Conservation (phyloP, 345 rosid species). For the Heritiera littoralis region DNA sequence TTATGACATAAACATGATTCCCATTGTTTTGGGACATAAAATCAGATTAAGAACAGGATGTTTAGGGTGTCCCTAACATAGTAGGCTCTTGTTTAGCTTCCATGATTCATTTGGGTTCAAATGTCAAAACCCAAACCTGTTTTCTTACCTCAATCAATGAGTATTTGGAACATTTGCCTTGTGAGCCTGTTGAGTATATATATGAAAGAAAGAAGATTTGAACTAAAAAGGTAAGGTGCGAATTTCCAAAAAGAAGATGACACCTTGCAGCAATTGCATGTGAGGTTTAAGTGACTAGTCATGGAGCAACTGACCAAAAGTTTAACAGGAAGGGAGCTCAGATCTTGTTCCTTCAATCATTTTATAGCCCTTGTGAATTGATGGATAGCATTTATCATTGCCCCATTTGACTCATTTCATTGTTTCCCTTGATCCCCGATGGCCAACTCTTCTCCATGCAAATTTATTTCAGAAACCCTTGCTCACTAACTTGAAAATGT, state of each 20-base stretch:
- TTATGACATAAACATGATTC: not conserved
- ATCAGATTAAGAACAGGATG: not conserved
- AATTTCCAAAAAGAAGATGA: conserved; percentile 14
- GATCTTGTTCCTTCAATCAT: conserved; percentile 23
- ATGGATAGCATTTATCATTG: not conserved
- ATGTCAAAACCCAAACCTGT: not conserved
- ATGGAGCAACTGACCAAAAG: not conserved
- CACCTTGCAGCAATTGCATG: conserved; percentile 4
- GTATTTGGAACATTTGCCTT: not conserved
- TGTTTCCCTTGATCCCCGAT: not conserved
- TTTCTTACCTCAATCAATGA: not conserved
- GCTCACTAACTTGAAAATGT: not conserved
- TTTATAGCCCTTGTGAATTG: not conserved
- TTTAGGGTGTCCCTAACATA: not conserved
- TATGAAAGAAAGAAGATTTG: not conserved
- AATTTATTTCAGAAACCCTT: not conserved
- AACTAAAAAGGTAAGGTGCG: not conserved
- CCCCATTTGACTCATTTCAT: not conserved
- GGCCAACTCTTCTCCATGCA: not conserved
- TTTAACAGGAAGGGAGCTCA: conserved; percentile 10
- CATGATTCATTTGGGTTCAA: not conserved
- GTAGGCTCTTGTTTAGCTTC: not conserved
- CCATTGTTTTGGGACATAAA: not conserved
- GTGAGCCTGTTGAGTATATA: not conserved
- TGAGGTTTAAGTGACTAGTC: not conserved